These are phyloP conservation scores for Verticillium zaregamsianum DNA, from an alignment of 2,329 filamentous ascomycete genomes.

Conservation along the genomic window DNA sequence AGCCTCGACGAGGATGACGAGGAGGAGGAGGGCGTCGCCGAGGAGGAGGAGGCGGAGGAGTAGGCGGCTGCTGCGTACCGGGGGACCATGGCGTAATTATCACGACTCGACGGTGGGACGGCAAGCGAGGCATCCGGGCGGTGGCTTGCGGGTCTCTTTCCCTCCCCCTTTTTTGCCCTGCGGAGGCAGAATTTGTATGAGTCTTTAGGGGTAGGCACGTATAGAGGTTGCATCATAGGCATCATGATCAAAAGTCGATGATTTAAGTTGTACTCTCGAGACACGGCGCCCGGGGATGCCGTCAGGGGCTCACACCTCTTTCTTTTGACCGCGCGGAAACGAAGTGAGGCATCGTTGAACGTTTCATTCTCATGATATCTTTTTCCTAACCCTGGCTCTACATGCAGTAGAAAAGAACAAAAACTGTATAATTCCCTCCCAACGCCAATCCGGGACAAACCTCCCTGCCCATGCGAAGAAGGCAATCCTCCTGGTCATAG, in stretches of 20 bases:
- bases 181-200: conserved; percentile 2
- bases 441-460: conserved; percentile 1
- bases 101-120: background rate
- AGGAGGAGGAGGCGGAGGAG: conserved; percentile 34
- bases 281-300: too few relatives aligned
- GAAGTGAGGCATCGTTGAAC: background rate
- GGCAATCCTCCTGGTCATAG: background rate
- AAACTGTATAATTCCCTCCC: background rate
- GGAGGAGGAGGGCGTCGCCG: conserved; percentile 47
- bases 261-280: background rate
- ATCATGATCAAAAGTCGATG: conserved; percentile 4
- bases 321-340: too few relatives aligned
- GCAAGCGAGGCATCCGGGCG: background rate
- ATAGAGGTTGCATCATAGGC: conserved; percentile 1
- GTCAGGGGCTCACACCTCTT: too few relatives aligned
- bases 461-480: conserved; percentile 7
- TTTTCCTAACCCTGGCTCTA: background rate
- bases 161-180: background rate
- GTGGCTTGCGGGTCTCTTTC: background rate
- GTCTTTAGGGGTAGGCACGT: background rate
- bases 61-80: conserved; percentile 10
- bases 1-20: conserved; percentile 83
- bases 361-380: background rate
- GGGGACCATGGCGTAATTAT: background rate
- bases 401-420: background rate